Conservation (phyloP, 257 asterid species). For the Capsicum rhomboideum region DNA sequence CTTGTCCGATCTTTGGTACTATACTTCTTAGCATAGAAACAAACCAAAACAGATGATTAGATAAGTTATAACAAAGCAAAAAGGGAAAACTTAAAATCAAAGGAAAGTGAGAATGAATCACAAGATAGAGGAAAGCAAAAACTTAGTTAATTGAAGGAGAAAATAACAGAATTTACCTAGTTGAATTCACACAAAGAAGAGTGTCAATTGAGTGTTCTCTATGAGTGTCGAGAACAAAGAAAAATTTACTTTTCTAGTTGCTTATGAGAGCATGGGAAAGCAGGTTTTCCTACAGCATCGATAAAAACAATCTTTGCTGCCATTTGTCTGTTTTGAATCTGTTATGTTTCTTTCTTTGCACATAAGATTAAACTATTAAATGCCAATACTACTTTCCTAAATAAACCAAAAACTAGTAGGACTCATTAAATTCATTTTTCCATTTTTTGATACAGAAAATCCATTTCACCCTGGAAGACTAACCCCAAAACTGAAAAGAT, state of each 20-base stretch:
- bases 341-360: background rate
- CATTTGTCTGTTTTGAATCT: background rate
- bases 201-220: background rate
- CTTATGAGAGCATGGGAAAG: background rate
- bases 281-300: background rate
- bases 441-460: no score
- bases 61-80: background rate
- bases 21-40: background rate
- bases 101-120: background rate
- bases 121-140: background rate
- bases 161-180: background rate
- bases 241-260: background rate
- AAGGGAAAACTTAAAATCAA: background rate
- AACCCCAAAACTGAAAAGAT: no score
- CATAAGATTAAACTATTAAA: background rate
- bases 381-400: background rate
- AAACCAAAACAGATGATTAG: no score
- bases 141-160: background rate
- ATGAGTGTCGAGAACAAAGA: no score
- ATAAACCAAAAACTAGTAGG: background rate
- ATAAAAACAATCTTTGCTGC: background rate
- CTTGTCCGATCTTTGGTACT: no score
- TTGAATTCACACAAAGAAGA: background rate
- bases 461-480: no score
- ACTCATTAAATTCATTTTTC: background rate